Evolutionary conservation across 176 grass and related monocot species (phyloP).

Genomic region (Juncus effusus): DNA sequence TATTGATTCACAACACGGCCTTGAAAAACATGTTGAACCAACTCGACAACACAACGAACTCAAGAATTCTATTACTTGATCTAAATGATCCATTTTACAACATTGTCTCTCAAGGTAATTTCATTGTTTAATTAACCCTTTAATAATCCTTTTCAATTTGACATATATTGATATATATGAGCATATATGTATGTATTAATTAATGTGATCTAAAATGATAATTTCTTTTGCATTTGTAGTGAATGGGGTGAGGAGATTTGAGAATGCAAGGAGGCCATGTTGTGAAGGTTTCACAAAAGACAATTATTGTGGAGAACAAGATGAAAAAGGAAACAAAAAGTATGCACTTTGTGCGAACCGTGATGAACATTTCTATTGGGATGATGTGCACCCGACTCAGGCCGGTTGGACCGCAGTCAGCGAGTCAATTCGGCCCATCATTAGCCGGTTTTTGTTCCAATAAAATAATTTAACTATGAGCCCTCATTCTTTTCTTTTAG

Average conservation of each 20-base stretch:
- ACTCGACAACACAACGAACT: slow-evolving; percentile 42
- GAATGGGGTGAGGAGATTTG: slow-evolving; percentile 23
- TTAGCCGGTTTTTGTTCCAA: slow-evolving; percentile 40
- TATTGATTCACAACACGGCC: slow-evolving; percentile 49
- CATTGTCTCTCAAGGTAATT: slow-evolving; percentile 16
- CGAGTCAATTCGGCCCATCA: slow-evolving; percentile 26
- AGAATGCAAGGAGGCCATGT: slow-evolving; percentile 43
- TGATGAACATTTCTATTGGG: slow-evolving; percentile 63
- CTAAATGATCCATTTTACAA: slow-evolving; percentile 44
- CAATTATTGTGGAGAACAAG: slow-evolving; percentile 61
- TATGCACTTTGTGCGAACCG: slow-evolving; percentile 50
- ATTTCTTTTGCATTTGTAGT: slow-evolving; percentile 13
- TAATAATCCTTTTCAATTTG: too few relatives aligned
- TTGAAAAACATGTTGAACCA: slow-evolving; percentile 30
- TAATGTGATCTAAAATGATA: neutral
- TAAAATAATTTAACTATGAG: neutral
- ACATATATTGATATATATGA: too few relatives aligned
- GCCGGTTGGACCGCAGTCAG: slow-evolving; percentile 66
- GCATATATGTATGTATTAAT: too few relatives aligned
- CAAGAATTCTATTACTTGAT: slow-evolving; percentile 55
- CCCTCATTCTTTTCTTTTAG: too few relatives aligned
- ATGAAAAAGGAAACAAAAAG: slow-evolving; percentile 41
- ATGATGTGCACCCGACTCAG: slow-evolving; percentile 77
- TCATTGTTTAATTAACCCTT: too few relatives aligned
- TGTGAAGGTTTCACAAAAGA: slow-evolving; percentile 44